Conservation (phyloP, 495 filamentous ascomycete genomes). For the Bryoglossum gracile region DNA sequence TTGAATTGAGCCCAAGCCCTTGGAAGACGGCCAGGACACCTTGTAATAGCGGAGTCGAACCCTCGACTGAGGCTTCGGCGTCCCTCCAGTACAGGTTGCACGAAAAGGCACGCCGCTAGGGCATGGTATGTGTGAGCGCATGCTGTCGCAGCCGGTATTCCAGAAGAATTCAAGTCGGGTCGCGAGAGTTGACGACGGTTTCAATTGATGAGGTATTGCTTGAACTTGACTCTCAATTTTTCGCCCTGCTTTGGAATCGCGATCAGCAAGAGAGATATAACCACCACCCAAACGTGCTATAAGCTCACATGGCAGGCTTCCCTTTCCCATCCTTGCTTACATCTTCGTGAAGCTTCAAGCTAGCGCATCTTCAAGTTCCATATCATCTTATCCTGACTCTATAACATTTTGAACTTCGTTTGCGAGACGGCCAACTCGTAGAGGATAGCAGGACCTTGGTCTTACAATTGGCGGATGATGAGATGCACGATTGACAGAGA, state of each 20-base stretch:
- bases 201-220: constrained; percentile 15
- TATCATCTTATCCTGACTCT: constrained; percentile 22
- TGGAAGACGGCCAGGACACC: constrained; percentile 14
- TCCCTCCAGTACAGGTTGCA: constrained; percentile 13
- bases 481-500: constrained; percentile 16
- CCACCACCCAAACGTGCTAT: constrained; percentile 15
- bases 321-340: constrained; percentile 16
- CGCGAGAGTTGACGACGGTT: constrained; percentile 18
- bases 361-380: constrained; percentile 15
- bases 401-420: constrained; percentile 22
- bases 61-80: constrained; percentile 14
- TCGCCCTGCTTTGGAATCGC: constrained; percentile 14
- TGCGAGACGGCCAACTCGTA: constrained; percentile 17
- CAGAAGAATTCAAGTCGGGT: constrained; percentile 13
- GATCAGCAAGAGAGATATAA: background rate
- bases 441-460: constrained; percentile 15
- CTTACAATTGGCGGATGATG: constrained; percentile 18
- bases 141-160: constrained; percentile 14
- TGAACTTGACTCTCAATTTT: constrained; percentile 15
- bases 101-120: constrained; percentile 18
- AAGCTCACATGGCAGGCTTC: constrained; percentile 17
- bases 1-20: constrained; percentile 14
- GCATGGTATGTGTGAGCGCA: constrained; percentile 16
- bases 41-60: constrained; percentile 12
- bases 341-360: constrained; percentile 18